Conservation (phyloP, 176 grass and related monocot genomes). For the Eremochloa ophiuroides region DNA sequence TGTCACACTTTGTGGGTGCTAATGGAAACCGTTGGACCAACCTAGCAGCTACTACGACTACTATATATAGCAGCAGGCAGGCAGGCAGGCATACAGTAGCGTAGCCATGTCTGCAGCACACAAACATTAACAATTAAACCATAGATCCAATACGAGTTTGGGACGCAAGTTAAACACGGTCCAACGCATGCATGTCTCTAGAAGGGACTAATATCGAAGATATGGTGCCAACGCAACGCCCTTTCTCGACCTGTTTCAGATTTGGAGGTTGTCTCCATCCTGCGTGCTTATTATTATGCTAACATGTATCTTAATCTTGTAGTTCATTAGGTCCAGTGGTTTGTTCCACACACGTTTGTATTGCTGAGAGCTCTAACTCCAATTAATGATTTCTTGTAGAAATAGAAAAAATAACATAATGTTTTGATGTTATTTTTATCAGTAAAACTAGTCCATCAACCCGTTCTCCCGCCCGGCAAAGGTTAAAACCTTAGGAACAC, state of each 20-base stretch:
- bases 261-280: not conserved
- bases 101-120: not conserved
- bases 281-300: not conserved
- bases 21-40: not conserved
- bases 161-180: not conserved
- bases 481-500: too few relatives aligned
- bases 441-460: too few relatives aligned
- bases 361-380: too few relatives aligned
- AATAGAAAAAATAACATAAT: too few relatives aligned
- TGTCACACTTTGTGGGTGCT: constrained; percentile 2
- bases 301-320: not conserved
- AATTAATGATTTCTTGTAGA: too few relatives aligned
- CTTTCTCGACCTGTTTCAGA: not conserved
- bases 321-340: too few relatives aligned
- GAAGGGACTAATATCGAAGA: not conserved
- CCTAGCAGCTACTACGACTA: not conserved
- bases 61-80: too few relatives aligned
- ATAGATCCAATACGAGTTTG: not conserved
- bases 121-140: constrained; percentile 8
- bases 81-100: too few relatives aligned
- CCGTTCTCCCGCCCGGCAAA: too few relatives aligned
- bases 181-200: not conserved
- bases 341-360: too few relatives aligned
- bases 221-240: not conserved
- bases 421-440: too few relatives aligned